These are phyloP conservation scores for Rutidosis leptorrhynchoides DNA, from an alignment of 129 eudicot genomes.

Conservation along the genomic window DNA sequence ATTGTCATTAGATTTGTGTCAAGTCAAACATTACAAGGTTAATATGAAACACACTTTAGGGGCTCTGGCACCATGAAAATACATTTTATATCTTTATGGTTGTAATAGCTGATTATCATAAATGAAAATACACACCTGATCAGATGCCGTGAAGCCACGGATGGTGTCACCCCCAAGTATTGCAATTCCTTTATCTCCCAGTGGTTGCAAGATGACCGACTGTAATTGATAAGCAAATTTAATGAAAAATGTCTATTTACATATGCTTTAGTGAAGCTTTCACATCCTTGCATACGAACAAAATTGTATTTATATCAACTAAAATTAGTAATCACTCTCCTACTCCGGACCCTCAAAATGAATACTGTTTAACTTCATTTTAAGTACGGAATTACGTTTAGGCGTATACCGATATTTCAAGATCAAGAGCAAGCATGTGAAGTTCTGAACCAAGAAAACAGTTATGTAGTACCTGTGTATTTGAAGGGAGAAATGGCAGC, in stretches of 20 bases:
- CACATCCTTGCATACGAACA: constrained; percentile 5
- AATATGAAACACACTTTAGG: neutral
- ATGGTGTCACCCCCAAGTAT: constrained; percentile 90
- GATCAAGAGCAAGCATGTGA: constrained; percentile 5
- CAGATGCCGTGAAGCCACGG: constrained; percentile 95
- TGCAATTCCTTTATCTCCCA: constrained; percentile 87
- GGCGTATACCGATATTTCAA: neutral
- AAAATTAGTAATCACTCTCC: constrained; percentile 5
- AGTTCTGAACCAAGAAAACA: constrained; percentile 1
- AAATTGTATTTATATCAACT: constrained; percentile 2
- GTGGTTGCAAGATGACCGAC: constrained; percentile 96
- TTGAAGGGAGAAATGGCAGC: constrained; percentile 88
- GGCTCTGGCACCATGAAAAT: neutral
- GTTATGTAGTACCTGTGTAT: constrained; percentile 65
- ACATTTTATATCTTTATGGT: neutral
- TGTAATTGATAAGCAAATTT: constrained; percentile 27
- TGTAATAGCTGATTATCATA: constrained; percentile 7
- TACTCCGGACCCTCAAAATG: neutral
- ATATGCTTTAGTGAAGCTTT: neutral
- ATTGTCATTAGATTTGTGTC: neutral
- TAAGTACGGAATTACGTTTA: constrained; percentile 9
- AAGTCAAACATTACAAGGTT: constrained; percentile 3
- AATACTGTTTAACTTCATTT: neutral
- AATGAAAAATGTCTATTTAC: neutral
- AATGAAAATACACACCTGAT: constrained; percentile 56